A percentile compares a stretch with the other conserved stretches of the same genome.
These are phyloP conservation scores for Fusarium hainanense DNA, from an alignment of 2,329 filamentous ascomycete genomes.

Conservation along the genomic window DNA sequence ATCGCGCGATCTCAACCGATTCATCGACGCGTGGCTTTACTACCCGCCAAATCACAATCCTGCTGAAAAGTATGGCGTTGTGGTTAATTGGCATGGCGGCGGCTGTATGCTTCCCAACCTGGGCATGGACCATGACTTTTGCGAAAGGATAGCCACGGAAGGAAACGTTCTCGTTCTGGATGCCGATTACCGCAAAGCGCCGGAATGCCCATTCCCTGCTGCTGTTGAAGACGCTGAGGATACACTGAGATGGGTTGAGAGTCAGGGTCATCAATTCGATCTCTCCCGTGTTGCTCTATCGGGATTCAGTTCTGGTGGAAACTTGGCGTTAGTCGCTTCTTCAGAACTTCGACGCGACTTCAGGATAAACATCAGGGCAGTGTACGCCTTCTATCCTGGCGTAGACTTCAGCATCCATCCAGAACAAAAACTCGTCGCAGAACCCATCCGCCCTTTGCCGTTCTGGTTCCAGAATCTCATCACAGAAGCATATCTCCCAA, in stretches of 20 bases:
- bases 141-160: slow-evolving; percentile 47
- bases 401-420: slow-evolving; percentile 48
- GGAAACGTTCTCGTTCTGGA: slow-evolving; percentile 45
- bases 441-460: slow-evolving; percentile 30
- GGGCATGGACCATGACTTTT: slow-evolving; percentile 54
- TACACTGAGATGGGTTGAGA: slow-evolving; percentile 47
- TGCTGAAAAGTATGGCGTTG: slow-evolving; percentile 27
- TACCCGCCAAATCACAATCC: slow-evolving; percentile 14
- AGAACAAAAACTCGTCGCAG: slow-evolving; percentile 45
- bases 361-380: slow-evolving; percentile 58
- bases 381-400: slow-evolving; percentile 59
- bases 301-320: slow-evolving; percentile 60
- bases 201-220: slow-evolving; percentile 54
- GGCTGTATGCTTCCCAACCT: slow-evolving; percentile 51
- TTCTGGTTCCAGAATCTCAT: slow-evolving; percentile 43
- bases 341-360: slow-evolving; percentile 43
- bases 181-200: slow-evolving; percentile 55
- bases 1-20: slow-evolving; percentile 43
- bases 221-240: slow-evolving; percentile 51
- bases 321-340: slow-evolving; percentile 53
- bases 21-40: slow-evolving; percentile 48
- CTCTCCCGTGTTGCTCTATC: slow-evolving; percentile 54
- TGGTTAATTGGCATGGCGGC: slow-evolving; percentile 53
- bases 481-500: slow-evolving; percentile 49
- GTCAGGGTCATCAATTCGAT: slow-evolving; percentile 47